Base-by-base conservation (phyloP, 768 basidiomycete genomes). In the Tylopilus sp. region DNA sequence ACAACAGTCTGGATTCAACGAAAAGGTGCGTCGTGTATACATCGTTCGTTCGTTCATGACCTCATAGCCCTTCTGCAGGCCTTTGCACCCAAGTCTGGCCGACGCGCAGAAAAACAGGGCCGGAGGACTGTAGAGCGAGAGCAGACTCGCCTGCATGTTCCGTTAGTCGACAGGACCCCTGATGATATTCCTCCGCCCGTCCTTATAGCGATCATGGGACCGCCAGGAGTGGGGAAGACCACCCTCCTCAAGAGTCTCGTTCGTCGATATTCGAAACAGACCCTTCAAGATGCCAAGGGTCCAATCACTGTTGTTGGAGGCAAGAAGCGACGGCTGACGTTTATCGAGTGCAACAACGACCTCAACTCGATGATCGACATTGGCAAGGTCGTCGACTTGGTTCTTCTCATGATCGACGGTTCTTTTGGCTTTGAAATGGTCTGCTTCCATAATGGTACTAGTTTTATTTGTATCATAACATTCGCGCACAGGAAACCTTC, bases 381-480 rank as follows among this genome's bases (percentile, higher is more conserved):
- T 63, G 96, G 86, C 50, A 99, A 99, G 73, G 84, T 98, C 52
- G 97, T 92, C 9, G 97, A 98, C 72, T 79, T 99, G 52, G 90
- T 98, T 6, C 78, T 99, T 41, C 84, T 99, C 58, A 95, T 98
- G 93, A 87, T 98, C 58, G 97, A 99, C 65, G 96, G 89, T 4
- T 94, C 92, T 25, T 98, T 94, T 70, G 97, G 97, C 5, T 96
- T 98, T 60, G 97, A 98, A 74, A 99, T 98, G 97, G 96, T 93
- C 59, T 57, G 83, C 64, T 41, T n/a, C 33, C 24, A 3, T 8
- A 6, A 13, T n/a, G 31, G 44, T 17, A n/a, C 8, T 1, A 0
- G 8, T 11, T 31, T 1, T 16, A 0, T 2, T 29, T 5, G n/a
- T 45, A 26, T 45, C 42, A 38, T 55, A 21, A 34, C 24, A 4